Base-by-base conservation (phyloP, 352 stramenopile genomes). In the Peronosclerospora sorghi region DNA sequence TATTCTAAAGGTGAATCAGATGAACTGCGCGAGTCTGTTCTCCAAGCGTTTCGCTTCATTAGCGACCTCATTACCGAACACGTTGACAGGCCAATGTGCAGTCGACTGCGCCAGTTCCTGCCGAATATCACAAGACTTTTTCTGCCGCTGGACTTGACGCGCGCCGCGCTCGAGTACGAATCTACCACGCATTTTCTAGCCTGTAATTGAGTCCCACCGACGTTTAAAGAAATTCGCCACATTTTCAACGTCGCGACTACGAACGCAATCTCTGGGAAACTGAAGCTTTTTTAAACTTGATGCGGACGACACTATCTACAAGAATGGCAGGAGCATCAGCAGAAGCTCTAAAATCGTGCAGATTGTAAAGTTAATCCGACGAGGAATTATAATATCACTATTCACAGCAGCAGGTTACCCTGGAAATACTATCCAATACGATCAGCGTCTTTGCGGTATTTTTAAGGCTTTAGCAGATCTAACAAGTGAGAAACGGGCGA, bases 201-300 rank as follows among this genome's bases (percentile, higher is more conserved):
- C n/a, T n/a, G n/a, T n/a, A n/a, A n/a, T n/a, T n/a, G n/a, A n/a
- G n/a, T n/a, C n/a, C n/a, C n/a, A n/a, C n/a, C n/a, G n/a, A n/a
- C n/a, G n/a, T n/a, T n/a, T n/a, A n/a, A n/a, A n/a, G n/a, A n/a
- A n/a, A n/a, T n/a, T n/a, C n/a, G n/a, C n/a, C n/a, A n/a, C n/a
- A n/a, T n/a, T n/a, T n/a, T n/a, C n/a, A n/a, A n/a, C n/a, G n/a
- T n/a, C n/a, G n/a, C n/a, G n/a, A n/a, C n/a, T n/a, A n/a, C n/a
- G n/a, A n/a, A n/a, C n/a, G n/a, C n/a, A n/a, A n/a, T n/a, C n/a
- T n/a, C n/a, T n/a, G n/a, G n/a, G n/a, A n/a, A n/a, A n/a, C 75
- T 19, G 89, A 28, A 86, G 87, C 50, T 71, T 92, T 38, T 73
- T 92, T n/a, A 89, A 74, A 12, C 86, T 92, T 36, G 80, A 92